These are phyloP conservation scores for Dipodascopsis tothii DNA, from an alignment of 805 yeast genomes.

Conservation along the genomic window DNA sequence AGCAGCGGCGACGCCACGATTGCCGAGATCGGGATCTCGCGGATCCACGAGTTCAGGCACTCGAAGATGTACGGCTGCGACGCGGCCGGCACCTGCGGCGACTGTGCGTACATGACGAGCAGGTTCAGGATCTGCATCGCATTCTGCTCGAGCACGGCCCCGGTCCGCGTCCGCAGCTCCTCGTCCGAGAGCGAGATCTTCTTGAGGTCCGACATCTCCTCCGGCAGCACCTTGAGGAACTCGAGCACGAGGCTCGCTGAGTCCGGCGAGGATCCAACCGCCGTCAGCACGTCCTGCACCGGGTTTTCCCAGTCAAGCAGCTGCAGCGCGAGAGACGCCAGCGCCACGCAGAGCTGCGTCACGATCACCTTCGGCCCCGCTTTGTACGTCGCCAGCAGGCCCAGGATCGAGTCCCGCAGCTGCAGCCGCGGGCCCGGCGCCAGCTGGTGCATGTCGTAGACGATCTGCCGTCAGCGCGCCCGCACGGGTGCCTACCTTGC, in stretches of 20 bases:
- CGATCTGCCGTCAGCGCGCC: constrained; percentile 36
- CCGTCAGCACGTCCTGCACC: constrained; percentile 54
- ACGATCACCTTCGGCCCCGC: constrained; percentile 52
- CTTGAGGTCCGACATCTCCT: constrained; percentile 73
- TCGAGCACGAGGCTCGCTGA: constrained; percentile 52
- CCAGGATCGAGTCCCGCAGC: constrained; percentile 63
- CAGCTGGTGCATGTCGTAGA: constrained; percentile 76
- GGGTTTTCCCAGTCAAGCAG: constrained; percentile 65
- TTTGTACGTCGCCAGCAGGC: constrained; percentile 46
- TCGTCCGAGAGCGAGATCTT: constrained; percentile 74
- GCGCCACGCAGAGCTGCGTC: constrained; percentile 72
- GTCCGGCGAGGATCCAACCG: constrained; percentile 36
- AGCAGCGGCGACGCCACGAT: constrained; percentile 62
- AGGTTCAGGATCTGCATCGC: constrained; percentile 61
- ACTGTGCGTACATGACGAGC: constrained; percentile 45
- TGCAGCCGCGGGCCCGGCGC: constrained; percentile 49
- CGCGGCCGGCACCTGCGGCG: constrained; percentile 31
- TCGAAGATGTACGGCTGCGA: constrained; percentile 48
- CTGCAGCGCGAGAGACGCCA: constrained; percentile 78
- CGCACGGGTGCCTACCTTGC: constrained; percentile 38
- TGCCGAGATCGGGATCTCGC: constrained; percentile 68
- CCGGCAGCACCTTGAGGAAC: constrained; percentile 82
- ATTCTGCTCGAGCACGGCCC: constrained; percentile 55
- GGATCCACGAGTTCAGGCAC: constrained; percentile 84
- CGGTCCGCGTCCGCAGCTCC: constrained; percentile 61